These are phyloP conservation scores for Termitomyces sp. DNA, from an alignment of 768 basidiomycete species.

Conservation along the genomic window DNA sequence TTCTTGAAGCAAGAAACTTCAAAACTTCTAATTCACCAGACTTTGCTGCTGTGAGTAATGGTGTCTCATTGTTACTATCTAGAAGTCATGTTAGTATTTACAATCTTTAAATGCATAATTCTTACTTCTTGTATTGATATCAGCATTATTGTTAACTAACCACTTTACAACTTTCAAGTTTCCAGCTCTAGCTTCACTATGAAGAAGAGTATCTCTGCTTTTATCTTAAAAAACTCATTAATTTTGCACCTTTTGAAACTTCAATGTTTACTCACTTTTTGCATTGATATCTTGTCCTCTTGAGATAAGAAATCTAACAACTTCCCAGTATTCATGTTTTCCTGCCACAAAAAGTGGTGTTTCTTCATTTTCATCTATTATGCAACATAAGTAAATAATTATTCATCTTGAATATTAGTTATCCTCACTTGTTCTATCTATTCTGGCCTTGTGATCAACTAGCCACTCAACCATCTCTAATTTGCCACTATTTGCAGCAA, in stretches of 20 bases:
- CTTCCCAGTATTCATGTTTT: background rate
- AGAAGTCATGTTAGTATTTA: background rate
- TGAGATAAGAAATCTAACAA: background rate
- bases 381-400: background rate
- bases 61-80: background rate
- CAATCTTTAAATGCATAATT: background rate
- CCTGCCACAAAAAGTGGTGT: background rate
- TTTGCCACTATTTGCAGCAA: background rate
- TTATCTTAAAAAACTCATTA: background rate
- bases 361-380: background rate
- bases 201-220: background rate
- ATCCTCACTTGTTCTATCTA: background rate
- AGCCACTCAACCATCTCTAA: background rate
- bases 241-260: background rate
- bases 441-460: background rate
- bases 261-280: background rate
- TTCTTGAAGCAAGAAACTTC: background rate
- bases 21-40: background rate
- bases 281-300: background rate
- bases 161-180: background rate
- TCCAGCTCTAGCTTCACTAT: background rate
- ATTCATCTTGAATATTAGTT: background rate
- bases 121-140: background rate
- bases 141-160: background rate
- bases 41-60: background rate